Evolutionary conservation across 2,329 filamentous ascomycete genomes (phyloP), one percentile per base, ranked within the genome.

Genomic region (Cytospora schulzeri): DNA sequence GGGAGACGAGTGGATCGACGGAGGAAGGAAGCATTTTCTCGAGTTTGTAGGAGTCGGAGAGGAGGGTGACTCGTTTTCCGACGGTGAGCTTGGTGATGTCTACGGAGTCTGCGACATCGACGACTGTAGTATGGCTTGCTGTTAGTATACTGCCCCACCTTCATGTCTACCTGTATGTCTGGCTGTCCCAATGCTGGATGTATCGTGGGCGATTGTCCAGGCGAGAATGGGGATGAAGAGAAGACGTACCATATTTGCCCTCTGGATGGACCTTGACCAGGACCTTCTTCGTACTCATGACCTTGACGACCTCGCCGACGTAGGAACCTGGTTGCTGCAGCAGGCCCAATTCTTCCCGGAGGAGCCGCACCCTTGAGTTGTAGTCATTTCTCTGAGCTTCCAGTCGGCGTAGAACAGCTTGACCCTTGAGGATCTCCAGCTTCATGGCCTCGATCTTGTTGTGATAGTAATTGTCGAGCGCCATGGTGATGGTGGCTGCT

Each of bases 361-460:
- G 81, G 79, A 99, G 84, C 68, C 95, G 91, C 73, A 99, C 95
- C 76, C 95, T 88, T 66, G 95, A 98, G 83, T 99, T 99, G 86
- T 98, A 98, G 81, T 99, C 95, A 76, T 99, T 99, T 71, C 95
- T 89, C 80, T 99, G 96, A 71, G 95, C 95, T 84, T 99, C 95
- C 72, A 99, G 87, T 76, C 95, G 89, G 71, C 95, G 91, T 68
- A 99, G 85, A 65, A 97, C 93, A 63, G 95, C 94, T 82, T 99
- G 95, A 63, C 95, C 94, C 81, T 98, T 94, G 78, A 99, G 94
- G 77, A 99, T 99, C 87, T 99, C 94, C 78, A 99, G 93, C 90
- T 98, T 98, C 91, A 98, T 97, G 78, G 91, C 89, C 91, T 99
- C 95, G 81, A 98, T 98, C 86, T 99, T 99, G 85, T 98, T 98